Base-by-base conservation (phyloP, 1,284 basidiomycete species). In the Malassezia obtusa region DNA sequence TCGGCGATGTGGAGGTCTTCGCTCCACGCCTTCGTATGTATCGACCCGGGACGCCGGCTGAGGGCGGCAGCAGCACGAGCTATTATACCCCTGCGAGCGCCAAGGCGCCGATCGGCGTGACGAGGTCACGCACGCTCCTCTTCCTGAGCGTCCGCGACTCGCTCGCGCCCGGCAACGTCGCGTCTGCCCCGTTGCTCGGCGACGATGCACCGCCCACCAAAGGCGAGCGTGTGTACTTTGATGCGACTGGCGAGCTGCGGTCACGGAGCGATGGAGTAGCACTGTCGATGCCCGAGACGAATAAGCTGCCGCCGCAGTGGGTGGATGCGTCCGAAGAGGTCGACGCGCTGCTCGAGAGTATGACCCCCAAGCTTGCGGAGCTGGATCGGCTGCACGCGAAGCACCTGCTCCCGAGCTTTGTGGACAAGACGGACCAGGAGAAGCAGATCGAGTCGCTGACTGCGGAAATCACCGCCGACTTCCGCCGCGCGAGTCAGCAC, bases 81-180 rank as follows among this genome's bases (percentile, higher is more conserved):
- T 36, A 46, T 25, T 35, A 33, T 21, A 46, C 22, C 17, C 32
- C 45, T 19, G 10, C 21, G 26, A 28, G 24, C n/a, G 19, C 32
- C 11, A 32, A 15, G 8, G n/a, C 19, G 14, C 8, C 14, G 2
- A 17, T 28, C 15, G 71, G 74, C 3, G 65, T 70, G 33, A 90
- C 86, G 17, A 84, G 92, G 62, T 91, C 87, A 1, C 78, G 92
- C 45, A 96, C 92, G 3, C 82, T 90, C 46, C 83, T 95, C 69
- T 99, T 94, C 76, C 84, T 95, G 54, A 95, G 90, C 10, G 89
- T 89, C 75, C 82, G 92, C 59, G 88, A 95, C 76, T 89, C 89
- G 3, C 80, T 60, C 14, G 57, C 59, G 3, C 60, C 57, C 2
- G 50, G 60, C 14, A 38, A 44, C 63, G 76, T 11, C 49, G 51